Percentiles rank a stretch among this genome's conserved stretches.
Conservation (phyloP, 2,329 filamentous ascomycete species). For the Onygenales sp. region DNA sequence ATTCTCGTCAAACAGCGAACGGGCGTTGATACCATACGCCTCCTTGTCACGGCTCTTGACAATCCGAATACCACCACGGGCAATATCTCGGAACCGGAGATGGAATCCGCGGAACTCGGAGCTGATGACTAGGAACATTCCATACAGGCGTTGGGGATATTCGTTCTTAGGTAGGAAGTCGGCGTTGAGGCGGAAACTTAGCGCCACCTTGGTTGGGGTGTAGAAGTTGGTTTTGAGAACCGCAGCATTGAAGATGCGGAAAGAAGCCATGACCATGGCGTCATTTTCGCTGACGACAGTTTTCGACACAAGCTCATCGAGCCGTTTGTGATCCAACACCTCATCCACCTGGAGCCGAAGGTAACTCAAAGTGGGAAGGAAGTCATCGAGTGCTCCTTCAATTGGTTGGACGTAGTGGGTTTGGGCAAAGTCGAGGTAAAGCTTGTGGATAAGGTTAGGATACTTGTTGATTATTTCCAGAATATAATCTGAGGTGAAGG, state of each 20-base stretch:
- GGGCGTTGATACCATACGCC: constrained; percentile 90
- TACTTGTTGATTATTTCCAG: constrained; percentile 92
- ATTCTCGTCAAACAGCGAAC: constrained; percentile 96
- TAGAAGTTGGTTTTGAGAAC: constrained; percentile 97
- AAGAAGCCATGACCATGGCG: constrained; percentile 94
- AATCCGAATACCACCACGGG: constrained; percentile 93
- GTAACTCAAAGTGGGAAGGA: constrained; percentile 61
- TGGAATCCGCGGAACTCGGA: constrained; percentile 97
- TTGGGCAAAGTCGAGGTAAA: constrained; percentile 88
- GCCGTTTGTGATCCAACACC: constrained; percentile 63
- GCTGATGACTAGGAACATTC: constrained; percentile 97
- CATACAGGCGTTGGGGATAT: constrained; percentile 87
- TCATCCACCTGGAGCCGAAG: constrained; percentile 58
- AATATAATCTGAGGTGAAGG: constrained; percentile 97
- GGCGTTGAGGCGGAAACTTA: constrained; percentile 83
- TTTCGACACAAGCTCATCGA: constrained; percentile 68
- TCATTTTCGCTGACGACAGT: constrained; percentile 90
- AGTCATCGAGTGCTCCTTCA: constrained; percentile 53
- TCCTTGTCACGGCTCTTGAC: constrained; percentile 97
- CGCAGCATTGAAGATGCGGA: constrained; percentile 87
- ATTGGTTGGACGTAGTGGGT: constrained; percentile 66
- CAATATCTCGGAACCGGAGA: constrained; percentile 92
- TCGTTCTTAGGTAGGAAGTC: constrained; percentile 80
- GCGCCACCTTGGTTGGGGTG: constrained; percentile 94
- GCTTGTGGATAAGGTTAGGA: constrained; percentile 71